These are phyloP conservation scores for Lasiosphaeria ovina DNA, from an alignment of 495 filamentous ascomycete species.

Conservation along the genomic window DNA sequence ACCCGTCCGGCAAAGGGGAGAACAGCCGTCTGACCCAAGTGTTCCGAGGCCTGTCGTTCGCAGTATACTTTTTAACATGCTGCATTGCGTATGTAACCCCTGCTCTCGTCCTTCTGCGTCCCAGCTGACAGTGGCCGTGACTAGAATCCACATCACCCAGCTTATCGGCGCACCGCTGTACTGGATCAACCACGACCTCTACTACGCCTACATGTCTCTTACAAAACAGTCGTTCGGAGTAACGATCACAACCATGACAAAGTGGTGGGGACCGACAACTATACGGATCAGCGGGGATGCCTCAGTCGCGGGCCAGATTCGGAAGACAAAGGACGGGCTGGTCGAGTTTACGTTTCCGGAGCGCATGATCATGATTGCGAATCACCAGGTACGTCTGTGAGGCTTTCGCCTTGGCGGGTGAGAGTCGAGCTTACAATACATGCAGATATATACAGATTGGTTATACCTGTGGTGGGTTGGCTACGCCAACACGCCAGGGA, in stretches of 20 bases:
- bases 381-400: constrained; percentile 62
- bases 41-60: constrained; percentile 60
- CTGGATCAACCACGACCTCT: constrained; percentile 63
- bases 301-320: constrained; percentile 66
- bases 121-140: neutral
- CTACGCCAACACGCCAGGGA: constrained; percentile 62
- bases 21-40: constrained; percentile 65
- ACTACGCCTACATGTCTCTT: constrained; percentile 74
- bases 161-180: constrained; percentile 69
- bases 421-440: neutral
- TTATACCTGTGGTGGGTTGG: constrained; percentile 86
- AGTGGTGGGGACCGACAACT: constrained; percentile 77
- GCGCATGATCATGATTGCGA: constrained; percentile 75
- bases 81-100: constrained; percentile 40
- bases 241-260: constrained; percentile 69
- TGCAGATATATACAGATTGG: constrained; percentile 82
- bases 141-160: constrained; percentile 62
- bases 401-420: constrained; percentile 9
- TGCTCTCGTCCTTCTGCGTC: constrained; percentile 17
- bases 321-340: constrained; percentile 60
- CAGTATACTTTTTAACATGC: constrained; percentile 63
- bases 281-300: constrained; percentile 75
- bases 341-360: constrained; percentile 74
- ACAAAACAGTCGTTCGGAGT: constrained; percentile 76
- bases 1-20: constrained; percentile 65